phyloP scores from a whole-genome alignment of 805 yeast genomes.

The Zygoascus biomembranicola region DNA sequence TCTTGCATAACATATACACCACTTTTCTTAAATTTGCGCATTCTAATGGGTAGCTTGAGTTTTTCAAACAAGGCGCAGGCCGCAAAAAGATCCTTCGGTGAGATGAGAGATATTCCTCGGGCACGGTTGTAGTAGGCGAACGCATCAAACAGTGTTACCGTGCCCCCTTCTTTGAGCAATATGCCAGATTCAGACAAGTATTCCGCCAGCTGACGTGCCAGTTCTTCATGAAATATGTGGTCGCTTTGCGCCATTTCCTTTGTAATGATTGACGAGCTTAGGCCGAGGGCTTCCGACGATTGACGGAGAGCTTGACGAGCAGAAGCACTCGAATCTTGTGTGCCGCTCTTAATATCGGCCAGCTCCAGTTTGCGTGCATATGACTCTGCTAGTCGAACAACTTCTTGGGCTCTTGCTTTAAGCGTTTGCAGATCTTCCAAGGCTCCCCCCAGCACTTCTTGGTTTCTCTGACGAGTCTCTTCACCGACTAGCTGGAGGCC shows the following conservation, averaged over 20 bases:
- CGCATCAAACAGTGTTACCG: conserved; percentile 53
- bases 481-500: conserved; percentile 56
- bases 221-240: conserved; percentile 39
- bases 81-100: conserved; percentile 58
- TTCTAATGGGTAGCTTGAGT: conserved; percentile 49
- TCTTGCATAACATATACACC: conserved; percentile 38
- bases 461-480: conserved; percentile 47
- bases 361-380: conserved; percentile 25
- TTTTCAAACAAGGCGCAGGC: conserved; percentile 51
- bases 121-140: conserved; percentile 58
- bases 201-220: conserved; percentile 74
- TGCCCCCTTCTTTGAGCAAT: conserved; percentile 46
- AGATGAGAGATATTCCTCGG: conserved; percentile 56
- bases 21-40: conserved; percentile 31
- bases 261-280: conserved; percentile 25
- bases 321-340: conserved; percentile 15
- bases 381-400: conserved; percentile 45
- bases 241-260: conserved; percentile 31
- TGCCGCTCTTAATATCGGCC: conserved; percentile 10
- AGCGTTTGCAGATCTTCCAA: conserved; percentile 68
- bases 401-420: conserved; percentile 70
- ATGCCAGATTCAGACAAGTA: conserved; percentile 43
- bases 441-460: conserved; percentile 55
- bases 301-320: conserved; percentile 30
- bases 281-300: conserved; percentile 27